A percentile compares a stretch with the other conserved stretches of the same genome.
Conservation (phyloP, 2,329 filamentous ascomycete species). For the Aplosporella prunicola region DNA sequence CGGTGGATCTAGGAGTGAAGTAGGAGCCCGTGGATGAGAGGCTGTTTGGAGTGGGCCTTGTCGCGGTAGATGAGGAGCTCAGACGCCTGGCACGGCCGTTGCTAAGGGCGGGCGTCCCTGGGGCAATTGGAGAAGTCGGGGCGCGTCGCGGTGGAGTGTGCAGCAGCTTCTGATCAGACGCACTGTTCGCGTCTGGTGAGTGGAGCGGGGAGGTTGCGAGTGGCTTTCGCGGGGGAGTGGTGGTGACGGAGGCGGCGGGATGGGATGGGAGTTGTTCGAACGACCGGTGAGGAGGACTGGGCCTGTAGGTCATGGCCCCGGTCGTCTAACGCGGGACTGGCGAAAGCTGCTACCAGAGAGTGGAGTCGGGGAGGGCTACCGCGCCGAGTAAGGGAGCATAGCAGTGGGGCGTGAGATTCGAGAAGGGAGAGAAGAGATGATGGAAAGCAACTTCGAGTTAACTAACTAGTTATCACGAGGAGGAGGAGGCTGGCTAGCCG, state of each 20-base stretch:
- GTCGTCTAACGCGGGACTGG: no score
- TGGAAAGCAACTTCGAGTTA: no score
- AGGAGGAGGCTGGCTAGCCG: no score
- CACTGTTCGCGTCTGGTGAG: neutral
- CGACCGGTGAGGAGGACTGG: no score
- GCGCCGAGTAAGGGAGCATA: no score
- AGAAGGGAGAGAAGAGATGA: no score
- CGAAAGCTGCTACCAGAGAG: no score
- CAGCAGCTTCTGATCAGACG: neutral
- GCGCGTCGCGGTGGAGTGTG: neutral
- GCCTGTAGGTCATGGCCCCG: no score
- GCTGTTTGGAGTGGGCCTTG: constrained; percentile 9
- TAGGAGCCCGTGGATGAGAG: constrained; percentile 19
- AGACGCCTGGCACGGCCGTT: constrained; percentile 1
- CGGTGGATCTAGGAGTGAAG: constrained; percentile 22
- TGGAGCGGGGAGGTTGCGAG: constrained; percentile 7
- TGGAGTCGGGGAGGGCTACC: no score
- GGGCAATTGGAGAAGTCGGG: neutral
- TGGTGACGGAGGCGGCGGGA: neutral
- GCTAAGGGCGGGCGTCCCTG: neutral
- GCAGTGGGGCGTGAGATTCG: no score
- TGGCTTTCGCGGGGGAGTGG: neutral
- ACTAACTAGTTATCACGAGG: no score
- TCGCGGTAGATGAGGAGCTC: constrained; percentile 8
- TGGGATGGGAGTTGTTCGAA: no score